Conservation (phyloP, 2,329 filamentous ascomycete species). For the Pseudocercospora ulei region DNA sequence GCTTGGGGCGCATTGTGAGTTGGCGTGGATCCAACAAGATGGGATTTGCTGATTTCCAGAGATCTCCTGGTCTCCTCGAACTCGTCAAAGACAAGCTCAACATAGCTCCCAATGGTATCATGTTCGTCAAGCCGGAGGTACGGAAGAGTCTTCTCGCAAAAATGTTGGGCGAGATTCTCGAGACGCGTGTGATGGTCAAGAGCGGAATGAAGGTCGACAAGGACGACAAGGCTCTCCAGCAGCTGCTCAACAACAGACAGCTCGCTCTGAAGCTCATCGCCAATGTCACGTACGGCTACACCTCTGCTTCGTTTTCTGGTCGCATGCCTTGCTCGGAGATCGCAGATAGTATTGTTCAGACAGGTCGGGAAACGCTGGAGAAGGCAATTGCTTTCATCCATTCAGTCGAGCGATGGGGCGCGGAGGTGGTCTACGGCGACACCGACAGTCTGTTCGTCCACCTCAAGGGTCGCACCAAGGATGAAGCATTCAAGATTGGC, state of each 20-base stretch:
- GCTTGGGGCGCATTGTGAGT: slow-evolving; percentile 69
- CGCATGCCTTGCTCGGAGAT: slow-evolving; percentile 98
- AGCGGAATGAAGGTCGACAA: slow-evolving; percentile 91
- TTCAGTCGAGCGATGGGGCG: slow-evolving; percentile 74
- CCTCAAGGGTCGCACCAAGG: slow-evolving; percentile 73
- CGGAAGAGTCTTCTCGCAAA: slow-evolving; percentile 86
- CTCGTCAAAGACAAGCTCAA: slow-evolving; percentile 79
- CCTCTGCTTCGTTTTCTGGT: slow-evolving; percentile 90
- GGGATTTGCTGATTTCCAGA: slow-evolving; percentile 80
- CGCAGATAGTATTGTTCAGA: slow-evolving; percentile 95
- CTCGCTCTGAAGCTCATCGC: slow-evolving; percentile 89
- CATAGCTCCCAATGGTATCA: slow-evolving; percentile 89
- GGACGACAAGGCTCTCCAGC: slow-evolving; percentile 74
- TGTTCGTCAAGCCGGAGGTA: slow-evolving; percentile 78
- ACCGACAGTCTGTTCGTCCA: slow-evolving; percentile 92
- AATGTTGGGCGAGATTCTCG: slow-evolving; percentile 91
- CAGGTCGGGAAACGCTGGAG: slow-evolving; percentile 86
- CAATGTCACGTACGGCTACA: slow-evolving; percentile 98
- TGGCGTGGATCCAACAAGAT: slow-evolving; percentile 93
- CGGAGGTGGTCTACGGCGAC: slow-evolving; percentile 95
- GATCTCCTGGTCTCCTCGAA: slow-evolving; percentile 63
- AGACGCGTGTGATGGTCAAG: slow-evolving; percentile 96
- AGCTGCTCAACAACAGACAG: slow-evolving; percentile 84
- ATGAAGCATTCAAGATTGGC: slow-evolving; percentile 85
- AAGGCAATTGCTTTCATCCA: slow-evolving; percentile 89